phyloP scores from a whole-genome alignment of 306 rosid species.

The Geum urbanum region DNA sequence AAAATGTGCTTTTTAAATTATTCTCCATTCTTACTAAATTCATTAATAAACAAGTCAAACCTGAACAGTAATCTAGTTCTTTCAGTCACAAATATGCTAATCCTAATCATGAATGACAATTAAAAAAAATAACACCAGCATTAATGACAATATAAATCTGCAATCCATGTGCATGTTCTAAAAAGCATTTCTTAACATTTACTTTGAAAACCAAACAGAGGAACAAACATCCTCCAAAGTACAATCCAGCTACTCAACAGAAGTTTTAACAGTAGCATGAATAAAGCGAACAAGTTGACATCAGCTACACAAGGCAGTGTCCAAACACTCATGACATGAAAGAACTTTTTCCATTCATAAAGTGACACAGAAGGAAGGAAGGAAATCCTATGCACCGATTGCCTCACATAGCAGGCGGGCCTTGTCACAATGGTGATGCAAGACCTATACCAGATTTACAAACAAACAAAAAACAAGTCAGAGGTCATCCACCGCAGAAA shows the following conservation, averaged over 20 bases:
- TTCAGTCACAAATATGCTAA: neutral
- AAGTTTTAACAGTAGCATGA: conserved; percentile 3
- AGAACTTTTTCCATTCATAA: conserved; percentile 27
- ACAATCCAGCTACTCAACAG: neutral
- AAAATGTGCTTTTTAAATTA: neutral
- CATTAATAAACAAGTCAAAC: neutral
- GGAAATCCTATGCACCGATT: conserved; percentile 34
- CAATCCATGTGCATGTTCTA: neutral
- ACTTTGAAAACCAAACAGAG: neutral
- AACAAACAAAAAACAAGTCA: conserved; percentile 36
- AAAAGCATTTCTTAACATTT: neutral
- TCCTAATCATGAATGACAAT: neutral
- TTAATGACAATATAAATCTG: neutral
- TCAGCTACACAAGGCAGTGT: conserved; percentile 29
- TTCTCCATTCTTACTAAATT: neutral
- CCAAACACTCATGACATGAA: conserved; percentile 34
- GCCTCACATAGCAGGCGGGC: conserved; percentile 49
- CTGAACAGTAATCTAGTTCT: neutral
- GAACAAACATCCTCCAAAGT: neutral
- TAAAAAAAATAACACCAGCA: neutral
- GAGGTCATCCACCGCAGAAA: conserved; percentile 24
- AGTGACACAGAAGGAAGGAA: conserved; percentile 26
- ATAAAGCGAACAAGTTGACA: conserved; percentile 26
- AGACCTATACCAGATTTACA: conserved; percentile 62
- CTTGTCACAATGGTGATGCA: conserved; percentile 81